These are phyloP conservation scores for Cupressus sempervirens DNA, from an alignment of 75 land plant genomes.

Conservation along the genomic window DNA sequence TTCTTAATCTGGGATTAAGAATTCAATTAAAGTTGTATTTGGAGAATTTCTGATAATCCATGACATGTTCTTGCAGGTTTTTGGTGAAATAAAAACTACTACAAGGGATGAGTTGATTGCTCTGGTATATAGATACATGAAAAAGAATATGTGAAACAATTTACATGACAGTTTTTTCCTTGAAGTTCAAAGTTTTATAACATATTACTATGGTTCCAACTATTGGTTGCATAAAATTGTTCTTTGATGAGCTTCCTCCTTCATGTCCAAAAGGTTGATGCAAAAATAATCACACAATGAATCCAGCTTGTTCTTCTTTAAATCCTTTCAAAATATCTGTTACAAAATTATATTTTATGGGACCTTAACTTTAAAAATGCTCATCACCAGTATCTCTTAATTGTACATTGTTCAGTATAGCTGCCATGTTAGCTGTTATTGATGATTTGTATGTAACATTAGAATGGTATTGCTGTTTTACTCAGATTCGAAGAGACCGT, in stretches of 20 bases:
- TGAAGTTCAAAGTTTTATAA: too few species aligned
- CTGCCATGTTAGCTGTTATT: slow-evolving; percentile 6
- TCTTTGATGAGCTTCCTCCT: too few species aligned
- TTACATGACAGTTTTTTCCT: background rate
- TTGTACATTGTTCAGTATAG: background rate
- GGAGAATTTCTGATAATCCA: background rate
- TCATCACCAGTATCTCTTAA: too few species aligned
- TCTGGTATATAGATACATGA: slow-evolving; percentile 16
- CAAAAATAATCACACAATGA: too few species aligned
- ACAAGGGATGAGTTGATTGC: slow-evolving; percentile 80
- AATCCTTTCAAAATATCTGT: too few species aligned
- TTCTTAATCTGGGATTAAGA: background rate
- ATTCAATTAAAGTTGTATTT: background rate
- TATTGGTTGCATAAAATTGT: too few species aligned
- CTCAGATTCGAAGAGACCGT: slow-evolving; percentile 79
- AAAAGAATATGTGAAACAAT: too few species aligned
- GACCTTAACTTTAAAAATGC: too few species aligned
- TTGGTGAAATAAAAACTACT: slow-evolving; percentile 24
- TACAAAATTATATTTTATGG: too few species aligned
- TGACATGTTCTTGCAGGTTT: background rate
- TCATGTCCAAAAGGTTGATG: too few species aligned
- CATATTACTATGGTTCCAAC: too few species aligned
- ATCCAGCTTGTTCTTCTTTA: too few species aligned
- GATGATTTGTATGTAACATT: background rate
- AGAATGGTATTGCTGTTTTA: background rate